Evolutionary conservation across 306 rosid species (phyloP), one percentile per base, ranked within the genome.

Genomic region (Chamaecrista fasciculata): DNA sequence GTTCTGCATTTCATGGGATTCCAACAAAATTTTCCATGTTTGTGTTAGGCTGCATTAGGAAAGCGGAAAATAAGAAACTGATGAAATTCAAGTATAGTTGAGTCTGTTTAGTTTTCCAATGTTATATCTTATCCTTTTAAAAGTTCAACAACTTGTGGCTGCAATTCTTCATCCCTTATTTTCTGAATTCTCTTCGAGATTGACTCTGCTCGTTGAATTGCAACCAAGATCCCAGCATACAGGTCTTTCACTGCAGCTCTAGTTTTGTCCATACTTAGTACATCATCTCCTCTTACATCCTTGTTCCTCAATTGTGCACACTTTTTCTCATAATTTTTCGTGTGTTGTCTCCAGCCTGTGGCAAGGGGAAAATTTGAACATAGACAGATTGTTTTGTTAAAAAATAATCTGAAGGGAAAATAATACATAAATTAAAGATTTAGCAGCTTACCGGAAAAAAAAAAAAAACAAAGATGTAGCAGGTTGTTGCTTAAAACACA

Each of bases 201-300:
- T 7, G 97, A 88, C 65, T 91, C 96, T 0, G 97, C 97, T 42
- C 97, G 91, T 10, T 82, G 90, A 49, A 94, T 91, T 20, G 99
- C 96, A 43, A 94, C 88, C 81, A 94, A 62, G 83, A 88, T 94
- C 70, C 91, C 81, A 48, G 99, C 95, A 42, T 94, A 89, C 19
- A 94, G 79, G 79, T 94, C 96, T 81, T 91, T 91, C 47, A 91
- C 81, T 36, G 84, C 75, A 61, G 87, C 95, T 73, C 84, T 86
- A 42, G 97, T 88, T 77, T 91, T 88, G 81, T 89, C 95, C 71
- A 72, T 59, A 52, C 82, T 73, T 29, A 40, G 67, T 69, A 79
- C 88, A 78, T 87, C 89, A 16, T 74, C 91, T 74, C 96, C 99
- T 78, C 77, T 82, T 7, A 82, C 78, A 72, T 87, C 90, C 71